phyloP scores from a whole-genome alignment of 2,329 filamentous ascomycete species.

The Cladosporium sp. region DNA sequence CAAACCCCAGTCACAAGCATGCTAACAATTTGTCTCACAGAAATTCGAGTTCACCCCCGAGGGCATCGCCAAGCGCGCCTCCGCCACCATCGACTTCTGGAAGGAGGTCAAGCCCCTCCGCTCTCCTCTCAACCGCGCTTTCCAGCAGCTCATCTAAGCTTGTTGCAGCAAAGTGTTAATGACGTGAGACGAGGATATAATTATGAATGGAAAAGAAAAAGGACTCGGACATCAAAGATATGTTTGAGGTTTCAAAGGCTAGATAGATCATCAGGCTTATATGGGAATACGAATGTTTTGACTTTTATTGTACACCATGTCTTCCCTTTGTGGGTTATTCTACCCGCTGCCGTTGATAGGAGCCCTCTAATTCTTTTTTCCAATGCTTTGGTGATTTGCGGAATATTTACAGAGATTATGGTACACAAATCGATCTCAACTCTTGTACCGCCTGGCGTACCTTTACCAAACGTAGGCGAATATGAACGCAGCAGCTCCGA shows the following conservation, averaged over 20 bases:
- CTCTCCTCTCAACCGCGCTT: conserved; percentile 94
- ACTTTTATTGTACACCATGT: background rate
- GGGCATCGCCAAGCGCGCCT: conserved; percentile 91
- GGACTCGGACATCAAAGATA: conserved; percentile 3
- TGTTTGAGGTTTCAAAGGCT: conserved; percentile 13
- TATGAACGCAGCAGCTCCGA: background rate
- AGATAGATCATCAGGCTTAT: conserved; percentile 21
- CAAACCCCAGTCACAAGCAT: background rate
- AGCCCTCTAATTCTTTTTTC: background rate
- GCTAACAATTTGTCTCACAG: conserved; percentile 49
- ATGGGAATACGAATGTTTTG: conserved; percentile 21
- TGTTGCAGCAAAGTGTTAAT: conserved; percentile 13
- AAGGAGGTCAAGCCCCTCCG: conserved; percentile 86
- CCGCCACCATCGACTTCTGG: conserved; percentile 94
- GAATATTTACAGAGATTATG: background rate
- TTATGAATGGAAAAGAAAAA: conserved; percentile 16
- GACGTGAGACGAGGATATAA: conserved; percentile 18
- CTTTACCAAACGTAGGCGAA: background rate
- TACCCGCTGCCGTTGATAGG: background rate
- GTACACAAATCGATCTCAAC: background rate
- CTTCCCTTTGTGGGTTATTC: background rate
- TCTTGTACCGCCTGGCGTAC: background rate
- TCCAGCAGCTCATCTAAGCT: conserved; percentile 88
- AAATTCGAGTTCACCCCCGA: conserved; percentile 99
- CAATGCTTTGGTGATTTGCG: background rate